Conservation (phyloP, 2,329 filamentous ascomycete species). For the Penicillium psychrosexuale region DNA sequence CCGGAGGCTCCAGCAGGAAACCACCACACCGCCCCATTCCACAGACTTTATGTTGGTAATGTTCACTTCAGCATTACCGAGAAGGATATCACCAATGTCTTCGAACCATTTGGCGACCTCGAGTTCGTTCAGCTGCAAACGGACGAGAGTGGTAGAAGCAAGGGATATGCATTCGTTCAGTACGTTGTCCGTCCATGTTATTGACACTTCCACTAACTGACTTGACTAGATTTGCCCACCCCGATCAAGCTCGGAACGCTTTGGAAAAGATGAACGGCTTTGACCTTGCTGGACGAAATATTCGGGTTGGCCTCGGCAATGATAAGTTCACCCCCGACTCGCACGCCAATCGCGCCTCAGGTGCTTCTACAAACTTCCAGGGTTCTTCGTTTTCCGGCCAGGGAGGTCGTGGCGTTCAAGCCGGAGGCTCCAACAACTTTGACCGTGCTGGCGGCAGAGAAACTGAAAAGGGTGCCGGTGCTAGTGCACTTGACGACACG, state of each 20-base stretch:
- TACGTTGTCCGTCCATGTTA: slow-evolving; percentile 51
- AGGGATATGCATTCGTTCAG: slow-evolving; percentile 99
- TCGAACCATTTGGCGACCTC: slow-evolving; percentile 94
- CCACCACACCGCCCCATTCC: slow-evolving; percentile 86
- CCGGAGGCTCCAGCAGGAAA: slow-evolving; percentile 65
- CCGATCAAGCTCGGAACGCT: slow-evolving; percentile 85
- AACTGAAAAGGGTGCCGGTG: slow-evolving; percentile 81
- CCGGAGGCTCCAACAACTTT: slow-evolving; percentile 71
- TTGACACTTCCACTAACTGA: slow-evolving; percentile 33
- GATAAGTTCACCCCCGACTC: slow-evolving; percentile 99
- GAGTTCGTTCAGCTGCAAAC: slow-evolving; percentile 98
- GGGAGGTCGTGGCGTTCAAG: slow-evolving; percentile 80
- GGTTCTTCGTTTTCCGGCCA: slow-evolving; percentile 88
- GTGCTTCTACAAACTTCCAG: slow-evolving; percentile 69
- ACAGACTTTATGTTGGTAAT: slow-evolving; percentile 97
- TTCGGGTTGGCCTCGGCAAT: slow-evolving; percentile 97
- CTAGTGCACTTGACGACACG: slow-evolving; percentile 93
- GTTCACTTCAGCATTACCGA: slow-evolving; percentile 99
- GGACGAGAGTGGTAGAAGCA: slow-evolving; percentile 84
- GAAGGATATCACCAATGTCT: slow-evolving; percentile 90
- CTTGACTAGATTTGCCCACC: slow-evolving; percentile 72
- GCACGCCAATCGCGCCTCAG: slow-evolving; percentile 89
- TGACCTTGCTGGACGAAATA: slow-evolving; percentile 93
- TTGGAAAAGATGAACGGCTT: slow-evolving; percentile 99
- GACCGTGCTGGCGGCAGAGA: slow-evolving; percentile 87